Evolutionary conservation across 2,329 filamentous ascomycete species (phyloP).

Genomic region (Diaporthe ampelina): DNA sequence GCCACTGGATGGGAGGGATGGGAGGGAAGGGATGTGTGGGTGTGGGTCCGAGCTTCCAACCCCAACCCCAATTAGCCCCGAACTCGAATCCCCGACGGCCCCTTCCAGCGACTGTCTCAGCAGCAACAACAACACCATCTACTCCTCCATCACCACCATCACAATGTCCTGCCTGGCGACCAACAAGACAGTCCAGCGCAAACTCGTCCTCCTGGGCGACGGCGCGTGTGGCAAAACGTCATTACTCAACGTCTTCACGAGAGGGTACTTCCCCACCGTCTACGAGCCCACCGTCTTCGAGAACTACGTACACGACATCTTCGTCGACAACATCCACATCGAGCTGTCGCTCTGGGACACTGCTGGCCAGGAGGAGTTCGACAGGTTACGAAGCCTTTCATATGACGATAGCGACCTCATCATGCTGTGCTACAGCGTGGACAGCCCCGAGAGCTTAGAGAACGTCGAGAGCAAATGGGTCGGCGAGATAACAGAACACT

Average conservation of each 20-base stretch:
- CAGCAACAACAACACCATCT: constrained; percentile 27
- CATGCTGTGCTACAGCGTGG: constrained; percentile 98
- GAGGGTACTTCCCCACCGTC: constrained; percentile 98
- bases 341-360: constrained; percentile 99
- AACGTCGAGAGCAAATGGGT: constrained; percentile 99
- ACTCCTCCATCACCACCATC: constrained; percentile 16
- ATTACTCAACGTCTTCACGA: constrained; percentile 96
- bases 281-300: constrained; percentile 99
- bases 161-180: constrained; percentile 33
- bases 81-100: constrained; percentile 25
- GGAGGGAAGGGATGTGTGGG: constrained; percentile 4
- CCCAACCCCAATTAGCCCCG: constrained; percentile 28
- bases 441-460: constrained; percentile 95
- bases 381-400: constrained; percentile 92
- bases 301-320: constrained; percentile 99
- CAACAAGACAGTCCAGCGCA: constrained; percentile 88
- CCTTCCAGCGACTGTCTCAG: constrained; percentile 15
- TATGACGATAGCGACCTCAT: constrained; percentile 98
- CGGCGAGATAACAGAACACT: constrained; percentile 97
- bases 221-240: constrained; percentile 98
- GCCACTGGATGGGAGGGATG: background rate
- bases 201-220: constrained; percentile 96
- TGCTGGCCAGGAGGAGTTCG: constrained; percentile 98
- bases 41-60: constrained; percentile 28
- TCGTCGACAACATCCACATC: constrained; percentile 96